Evolutionary conservation across 2,329 filamentous ascomycete genomes (phyloP).

Genomic region (Nigrospora oryzae): DNA sequence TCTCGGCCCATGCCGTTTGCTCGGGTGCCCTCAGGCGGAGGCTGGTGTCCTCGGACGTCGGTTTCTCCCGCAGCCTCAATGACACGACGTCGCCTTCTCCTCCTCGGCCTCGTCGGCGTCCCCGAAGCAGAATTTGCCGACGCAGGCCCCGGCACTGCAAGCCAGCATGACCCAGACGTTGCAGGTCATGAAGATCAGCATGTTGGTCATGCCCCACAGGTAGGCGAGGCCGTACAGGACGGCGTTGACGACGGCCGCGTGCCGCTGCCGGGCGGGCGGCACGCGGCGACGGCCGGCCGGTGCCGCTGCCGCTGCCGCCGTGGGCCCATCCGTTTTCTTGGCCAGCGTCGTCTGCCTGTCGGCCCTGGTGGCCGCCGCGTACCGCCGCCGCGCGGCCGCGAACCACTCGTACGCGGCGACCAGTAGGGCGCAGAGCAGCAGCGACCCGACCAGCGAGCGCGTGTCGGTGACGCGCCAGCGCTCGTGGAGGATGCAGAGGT

Average conservation of each 20-base stretch:
- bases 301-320: not conserved
- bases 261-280: not conserved
- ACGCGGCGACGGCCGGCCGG: not conserved
- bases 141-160: not conserved
- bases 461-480: not conserved
- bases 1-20: too few species aligned
- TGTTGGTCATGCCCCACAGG: slow-evolving; percentile 1
- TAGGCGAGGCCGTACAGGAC: not conserved
- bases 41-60: too few species aligned
- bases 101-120: not conserved
- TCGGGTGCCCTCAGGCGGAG: too few species aligned
- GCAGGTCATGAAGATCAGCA: slow-evolving; percentile 2
- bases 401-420: not conserved
- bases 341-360: not conserved
- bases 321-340: not conserved
- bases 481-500: slow-evolving; percentile 1
- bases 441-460: not conserved
- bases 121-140: not conserved
- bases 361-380: not conserved
- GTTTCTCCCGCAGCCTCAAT: too few species aligned
- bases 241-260: not conserved
- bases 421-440: slow-evolving; percentile 1
- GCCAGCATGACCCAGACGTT: slow-evolving; percentile 2
- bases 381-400: not conserved
- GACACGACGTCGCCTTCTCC: too few species aligned